Conservation (phyloP, 163 green algal genomes). For the Chloromonas sp. region DNA sequence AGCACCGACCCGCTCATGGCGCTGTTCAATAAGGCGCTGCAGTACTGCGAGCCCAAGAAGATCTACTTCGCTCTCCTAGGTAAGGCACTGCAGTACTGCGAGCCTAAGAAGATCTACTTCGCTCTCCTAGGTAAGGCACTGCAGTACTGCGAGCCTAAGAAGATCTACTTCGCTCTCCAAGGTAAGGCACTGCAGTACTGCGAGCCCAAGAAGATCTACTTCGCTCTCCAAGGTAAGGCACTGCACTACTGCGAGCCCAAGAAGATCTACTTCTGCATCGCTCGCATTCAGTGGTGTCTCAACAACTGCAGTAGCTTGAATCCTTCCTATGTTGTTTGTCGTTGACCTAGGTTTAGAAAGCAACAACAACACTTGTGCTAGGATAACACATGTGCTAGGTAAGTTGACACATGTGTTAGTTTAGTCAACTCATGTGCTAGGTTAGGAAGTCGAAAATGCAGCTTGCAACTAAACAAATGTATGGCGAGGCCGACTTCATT, state of each 20-base stretch:
- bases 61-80: conserved; percentile 83
- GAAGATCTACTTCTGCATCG: conserved; percentile 72
- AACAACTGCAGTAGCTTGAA: too few relatives aligned
- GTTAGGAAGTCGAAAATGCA: too few relatives aligned
- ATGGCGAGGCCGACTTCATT: too few relatives aligned
- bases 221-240: conserved; percentile 60
- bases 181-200: conserved; percentile 63
- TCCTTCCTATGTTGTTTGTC: too few relatives aligned
- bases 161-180: conserved; percentile 84
- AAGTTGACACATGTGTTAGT: too few relatives aligned
- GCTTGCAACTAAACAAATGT: too few relatives aligned
- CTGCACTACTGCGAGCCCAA: conserved; percentile 77
- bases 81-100: conserved; percentile 64
- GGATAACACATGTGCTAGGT: too few relatives aligned
- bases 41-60: conserved; percentile 77
- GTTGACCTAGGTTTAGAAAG: too few relatives aligned
- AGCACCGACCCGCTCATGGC: conserved; percentile 58
- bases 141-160: conserved; percentile 76
- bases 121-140: conserved; percentile 65
- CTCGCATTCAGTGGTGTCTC: background rate
- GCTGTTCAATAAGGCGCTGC: conserved; percentile 74
- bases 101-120: conserved; percentile 91
- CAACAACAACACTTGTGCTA: too few relatives aligned
- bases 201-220: conserved; percentile 85
- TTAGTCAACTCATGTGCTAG: too few relatives aligned